Evolutionary conservation across 1,284 basidiomycete species (phyloP), one percentile per base, ranked within the genome.

Genomic region (Clitocybe nebularis): DNA sequence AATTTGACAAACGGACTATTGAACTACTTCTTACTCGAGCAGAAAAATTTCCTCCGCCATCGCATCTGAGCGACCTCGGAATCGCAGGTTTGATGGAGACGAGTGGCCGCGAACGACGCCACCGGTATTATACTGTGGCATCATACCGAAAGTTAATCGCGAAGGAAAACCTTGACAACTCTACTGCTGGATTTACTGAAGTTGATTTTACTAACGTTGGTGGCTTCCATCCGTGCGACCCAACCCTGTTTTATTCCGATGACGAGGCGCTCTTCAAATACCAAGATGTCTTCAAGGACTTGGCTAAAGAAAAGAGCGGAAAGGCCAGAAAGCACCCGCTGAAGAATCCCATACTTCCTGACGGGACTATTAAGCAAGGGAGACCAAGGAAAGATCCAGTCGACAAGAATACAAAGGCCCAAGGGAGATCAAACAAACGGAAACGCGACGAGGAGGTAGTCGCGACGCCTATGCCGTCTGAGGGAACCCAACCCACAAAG

Each of bases 1-100:
- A 81, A 48, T 86, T 89, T 46, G 86, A 91, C 57, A 76, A 74
- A 54, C 80, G 90, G 20, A 89, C 84, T 2, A 69, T 90, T 38
- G 89, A 92, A 56, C 71, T 85, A 10, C 64, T 89, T n/a, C 69
- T 92, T 23, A 70, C 72, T 10, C 78, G 84, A 32, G 75, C 86
- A 29, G 79, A 81, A 48, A 80, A 75, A 52, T 69, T 60, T 45
- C 66, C 69, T 5, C 84, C 82, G 13, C 85, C 86, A 2, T 43
- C 74, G 9, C 85, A 89, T 58, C 72, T 91, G 3, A 67, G 67
- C 35, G 86, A 93, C 60, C 66, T 87, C 32, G 74, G 77, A 21
- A 74, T 87, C 39, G 72, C 75, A 11, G 77, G 78, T 36, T 58
- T 88, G 19, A 77, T 81, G 67, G 90, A 92, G 59, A 87, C 77